These are phyloP conservation scores for Galerina sulciceps DNA, from an alignment of 768 basidiomycete genomes.

Conservation along the genomic window DNA sequence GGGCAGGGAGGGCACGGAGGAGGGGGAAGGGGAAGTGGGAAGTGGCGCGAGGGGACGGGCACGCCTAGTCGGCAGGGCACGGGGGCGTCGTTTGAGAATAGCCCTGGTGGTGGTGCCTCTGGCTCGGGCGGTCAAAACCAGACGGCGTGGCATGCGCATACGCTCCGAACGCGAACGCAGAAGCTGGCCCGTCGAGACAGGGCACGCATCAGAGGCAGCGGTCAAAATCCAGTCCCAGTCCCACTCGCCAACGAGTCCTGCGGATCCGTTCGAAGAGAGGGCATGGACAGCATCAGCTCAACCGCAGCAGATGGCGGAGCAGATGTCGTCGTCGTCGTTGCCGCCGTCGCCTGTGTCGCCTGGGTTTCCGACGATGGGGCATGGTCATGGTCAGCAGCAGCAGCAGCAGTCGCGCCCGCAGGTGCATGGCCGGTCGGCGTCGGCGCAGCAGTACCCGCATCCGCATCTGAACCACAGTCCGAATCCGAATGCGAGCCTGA, in stretches of 20 bases:
- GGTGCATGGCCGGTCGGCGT: neutral
- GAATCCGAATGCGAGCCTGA: no score
- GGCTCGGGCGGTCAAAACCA: slow-evolving; percentile 2
- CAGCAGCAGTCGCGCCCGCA: neutral
- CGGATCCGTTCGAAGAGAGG: neutral
- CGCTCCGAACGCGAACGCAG: slow-evolving; percentile 3
- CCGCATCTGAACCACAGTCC: neutral
- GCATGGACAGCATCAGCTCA: slow-evolving; percentile 4
- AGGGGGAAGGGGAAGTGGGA: slow-evolving; percentile 13
- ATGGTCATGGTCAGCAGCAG: neutral
- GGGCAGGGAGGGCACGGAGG: slow-evolving; percentile 14
- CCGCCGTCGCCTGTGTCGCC: slow-evolving; percentile 14
- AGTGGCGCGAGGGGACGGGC: slow-evolving; percentile 20
- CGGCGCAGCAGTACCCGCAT: neutral
- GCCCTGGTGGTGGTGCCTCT: neutral
- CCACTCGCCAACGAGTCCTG: neutral
- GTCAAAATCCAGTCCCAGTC: neutral
- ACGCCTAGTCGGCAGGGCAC: slow-evolving; percentile 22
- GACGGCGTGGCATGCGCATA: slow-evolving; percentile 7
- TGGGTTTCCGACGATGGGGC: neutral
- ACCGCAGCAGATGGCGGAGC: no score
- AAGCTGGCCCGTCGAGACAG: slow-evolving; percentile 16
- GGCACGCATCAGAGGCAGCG: neutral
- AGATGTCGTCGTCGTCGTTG: slow-evolving; percentile 6
- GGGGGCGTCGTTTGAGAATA: neutral